Conservation (phyloP, 371 early-diverging fungal species). For the Apophysomyces trapeziformis region DNA sequence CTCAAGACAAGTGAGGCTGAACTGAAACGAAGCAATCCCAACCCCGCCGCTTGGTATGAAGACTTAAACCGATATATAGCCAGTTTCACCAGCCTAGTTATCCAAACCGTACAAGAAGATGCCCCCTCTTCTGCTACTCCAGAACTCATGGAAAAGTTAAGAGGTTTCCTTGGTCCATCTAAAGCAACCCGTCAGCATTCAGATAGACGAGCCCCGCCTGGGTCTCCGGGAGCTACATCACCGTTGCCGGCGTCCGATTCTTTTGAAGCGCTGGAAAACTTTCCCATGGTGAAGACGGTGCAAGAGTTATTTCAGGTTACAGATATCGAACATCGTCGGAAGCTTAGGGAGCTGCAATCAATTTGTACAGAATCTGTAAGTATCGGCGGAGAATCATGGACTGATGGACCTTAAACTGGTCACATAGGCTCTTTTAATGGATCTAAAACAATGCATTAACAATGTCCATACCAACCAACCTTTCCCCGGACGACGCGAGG, state of each 20-base stretch:
- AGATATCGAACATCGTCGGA: slow-evolving; percentile 27
- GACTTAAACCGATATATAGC: slow-evolving; percentile 39
- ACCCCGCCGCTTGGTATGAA: slow-evolving; percentile 41
- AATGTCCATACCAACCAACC: slow-evolving; percentile 34
- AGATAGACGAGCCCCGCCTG: slow-evolving; percentile 7
- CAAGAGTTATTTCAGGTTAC: slow-evolving; percentile 30
- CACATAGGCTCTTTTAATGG: slow-evolving; percentile 30
- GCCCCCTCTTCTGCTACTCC: slow-evolving; percentile 38
- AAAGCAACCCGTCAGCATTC: slow-evolving; percentile 9
- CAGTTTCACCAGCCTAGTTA: slow-evolving; percentile 36
- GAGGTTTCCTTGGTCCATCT: slow-evolving; percentile 4
- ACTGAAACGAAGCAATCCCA: slow-evolving; percentile 38
- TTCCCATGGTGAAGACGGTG: slow-evolving; percentile 33
- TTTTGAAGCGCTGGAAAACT: slow-evolving; percentile 18
- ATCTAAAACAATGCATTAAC: slow-evolving; percentile 34
- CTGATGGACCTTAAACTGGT: not conserved
- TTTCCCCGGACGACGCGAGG: slow-evolving; percentile 31
- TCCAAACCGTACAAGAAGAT: slow-evolving; percentile 37
- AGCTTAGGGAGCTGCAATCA: slow-evolving; percentile 21
- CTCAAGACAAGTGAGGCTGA: slow-evolving; percentile 39
- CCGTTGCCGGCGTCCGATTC: not conserved
- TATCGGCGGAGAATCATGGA: not conserved
- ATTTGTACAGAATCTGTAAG: slow-evolving; percentile 42
- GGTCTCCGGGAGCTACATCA: not conserved
- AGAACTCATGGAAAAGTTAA: slow-evolving; percentile 29